phyloP scores from a whole-genome alignment of 306 rosid genomes.

The Cercis canadensis region DNA sequence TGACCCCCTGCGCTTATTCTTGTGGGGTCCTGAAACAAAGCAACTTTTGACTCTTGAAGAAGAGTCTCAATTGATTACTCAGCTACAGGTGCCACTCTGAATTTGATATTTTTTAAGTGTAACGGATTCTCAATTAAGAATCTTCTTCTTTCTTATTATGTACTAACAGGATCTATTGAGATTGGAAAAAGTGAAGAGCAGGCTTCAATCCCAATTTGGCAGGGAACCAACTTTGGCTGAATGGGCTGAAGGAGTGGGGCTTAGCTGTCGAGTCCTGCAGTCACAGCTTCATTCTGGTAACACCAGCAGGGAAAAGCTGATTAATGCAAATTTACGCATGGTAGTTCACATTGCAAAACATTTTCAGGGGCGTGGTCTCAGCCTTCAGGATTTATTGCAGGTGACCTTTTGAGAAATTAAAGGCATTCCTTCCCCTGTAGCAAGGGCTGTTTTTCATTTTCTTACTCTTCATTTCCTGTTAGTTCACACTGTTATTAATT shows the following conservation, averaged over 20 bases:
- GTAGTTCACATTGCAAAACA: slow-evolving; percentile 91
- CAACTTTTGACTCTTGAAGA: slow-evolving; percentile 79
- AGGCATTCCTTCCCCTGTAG: slow-evolving; percentile 20
- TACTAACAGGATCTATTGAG: slow-evolving; percentile 67
- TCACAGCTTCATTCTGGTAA: slow-evolving; percentile 58
- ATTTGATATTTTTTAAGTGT: slow-evolving; percentile 28
- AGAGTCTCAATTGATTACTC: slow-evolving; percentile 68
- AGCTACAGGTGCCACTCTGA: slow-evolving; percentile 66
- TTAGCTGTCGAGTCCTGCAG: slow-evolving; percentile 60
- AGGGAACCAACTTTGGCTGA: slow-evolving; percentile 88
- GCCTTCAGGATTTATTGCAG: slow-evolving; percentile 91
- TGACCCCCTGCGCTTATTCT: slow-evolving; percentile 76
- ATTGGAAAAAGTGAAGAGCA: slow-evolving; percentile 68
- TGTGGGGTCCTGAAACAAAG: slow-evolving; percentile 80
- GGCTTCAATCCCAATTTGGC: slow-evolving; percentile 79
- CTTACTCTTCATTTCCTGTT: neutral
- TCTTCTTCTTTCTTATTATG: slow-evolving; percentile 42
- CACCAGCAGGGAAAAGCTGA: slow-evolving; percentile 70
- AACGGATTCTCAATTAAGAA: slow-evolving; percentile 26
- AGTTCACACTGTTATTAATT: slow-evolving; percentile 10
- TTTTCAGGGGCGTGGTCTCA: slow-evolving; percentile 85
- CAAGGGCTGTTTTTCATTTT: slow-evolving; percentile 22
- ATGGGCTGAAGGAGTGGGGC: slow-evolving; percentile 91
- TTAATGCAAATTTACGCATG: slow-evolving; percentile 81
- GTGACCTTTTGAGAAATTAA: slow-evolving; percentile 43